Evolutionary conservation across 345 rosid species (phyloP), one percentile per base, ranked within the genome.

Genomic region (Eutrema japonicum): DNA sequence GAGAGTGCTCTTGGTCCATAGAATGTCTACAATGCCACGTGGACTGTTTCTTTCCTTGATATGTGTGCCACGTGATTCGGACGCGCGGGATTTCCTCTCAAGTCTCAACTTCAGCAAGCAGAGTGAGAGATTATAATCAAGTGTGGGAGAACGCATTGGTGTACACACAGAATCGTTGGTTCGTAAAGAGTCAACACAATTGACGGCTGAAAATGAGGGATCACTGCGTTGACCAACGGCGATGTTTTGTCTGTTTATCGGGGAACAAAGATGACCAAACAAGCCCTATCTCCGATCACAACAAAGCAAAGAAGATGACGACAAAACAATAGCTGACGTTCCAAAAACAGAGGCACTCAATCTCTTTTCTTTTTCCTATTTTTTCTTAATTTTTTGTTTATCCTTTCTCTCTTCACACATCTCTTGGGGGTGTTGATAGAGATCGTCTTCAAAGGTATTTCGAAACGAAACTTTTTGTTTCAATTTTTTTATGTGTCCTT

Each of bases 261-360:
- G 5, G 82, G 78, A 43, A 56, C 80, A 64, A 75, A 71, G 87
- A 82, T 81, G 81, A 87, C 96, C 98, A 85, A 89, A 85, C 88
- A 91, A 60, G 76, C 62, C 77, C 72, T 83, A 85, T 87, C 86
- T 56, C 51, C 8, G 10, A 66, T 66, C 51, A 38, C 60, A 41
- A 48, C 42, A 37, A 48, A 32, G 0, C 73, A 42, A 55, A 50
- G 38, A 75, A 66, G 66, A 66, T 47, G 47, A 57, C 30, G 72
- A 42, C 72, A 38, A 35, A 45, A 55, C 16, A 26, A 37, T 12
- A 41, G 42, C 70, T 63, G 30, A 50, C 47, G 38, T 57, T 66
- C 71, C 67, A 61, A 69, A 36, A 62, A 55, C 75, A 64, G 66
- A 70, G 64, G 36, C 75, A 45, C 22, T 73, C 45, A 35, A 64